Base-by-base conservation (phyloP, 805 yeast genomes). In the Metschnikowia kofuensis region DNA sequence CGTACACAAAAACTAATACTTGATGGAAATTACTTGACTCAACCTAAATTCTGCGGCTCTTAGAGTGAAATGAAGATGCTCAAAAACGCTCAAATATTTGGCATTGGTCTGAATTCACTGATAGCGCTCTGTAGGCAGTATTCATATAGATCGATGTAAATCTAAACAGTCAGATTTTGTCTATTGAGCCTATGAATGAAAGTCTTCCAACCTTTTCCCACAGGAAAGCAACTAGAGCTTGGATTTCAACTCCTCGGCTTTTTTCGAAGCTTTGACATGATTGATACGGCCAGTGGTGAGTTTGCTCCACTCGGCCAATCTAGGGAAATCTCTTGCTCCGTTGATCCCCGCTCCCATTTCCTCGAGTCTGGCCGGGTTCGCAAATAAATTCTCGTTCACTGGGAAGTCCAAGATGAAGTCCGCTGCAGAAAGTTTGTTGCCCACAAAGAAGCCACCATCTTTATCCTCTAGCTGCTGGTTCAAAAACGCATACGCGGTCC, bases 381-480 rank as follows among this genome's bases (percentile, higher is more conserved):
- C 40, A 28, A 61, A 59, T 6, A 59, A 13, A 40, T 55, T 59
- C n/a, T 55, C 49, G 42, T 49, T 50, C 34, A 70, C 47, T 0
- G 76, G 75, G 55, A 68, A 72, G 38, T 65, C 64, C 41, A 70
- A 57, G 7, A 70, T 66, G 26, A 72, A 56, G 50, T 72, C 77
- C 1, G 76, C 77, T 1, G 63, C 74, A 2, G 72, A 62, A 48
- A 71, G 59, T 45, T 60, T 63, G 47, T 66, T 55, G 3, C 75
- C 75, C 9, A 70, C 75, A 48, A 72, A 68, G 48, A 54, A 70
- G 1, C 71, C 71, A 7, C 68, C 65, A n/a, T 63, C 66, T 36
- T 67, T 61, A 32, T 57, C 51, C 45, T 60, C 61, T 43, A 70
- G 55, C 34, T 58, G 62, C 16, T 38, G 37, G 29, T 71, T 73